phyloP scores from a whole-genome alignment of 2,329 filamentous ascomycete genomes.

The Emmonsia crescens region DNA sequence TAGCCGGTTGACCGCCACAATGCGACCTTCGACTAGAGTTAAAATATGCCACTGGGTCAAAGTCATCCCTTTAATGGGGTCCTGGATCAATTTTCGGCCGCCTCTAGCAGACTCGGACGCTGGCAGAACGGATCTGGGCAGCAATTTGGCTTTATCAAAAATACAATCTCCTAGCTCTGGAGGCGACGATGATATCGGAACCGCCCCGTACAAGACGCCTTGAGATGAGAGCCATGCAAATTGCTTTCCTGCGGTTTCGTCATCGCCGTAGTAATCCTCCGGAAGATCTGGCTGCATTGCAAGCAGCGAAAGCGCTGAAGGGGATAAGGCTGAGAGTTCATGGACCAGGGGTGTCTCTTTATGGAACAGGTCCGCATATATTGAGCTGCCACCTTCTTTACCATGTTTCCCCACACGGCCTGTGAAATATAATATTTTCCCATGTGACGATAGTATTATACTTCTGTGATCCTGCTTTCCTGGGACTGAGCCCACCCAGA shows the following conservation, averaged over 20 bases:
- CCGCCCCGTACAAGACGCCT: conserved; percentile 76
- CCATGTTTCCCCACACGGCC: conserved; percentile 64
- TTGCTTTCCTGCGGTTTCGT: conserved; percentile 39
- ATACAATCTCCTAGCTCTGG: conserved; percentile 61
- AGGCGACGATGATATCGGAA: conserved; percentile 52
- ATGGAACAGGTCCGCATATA: conserved; percentile 83
- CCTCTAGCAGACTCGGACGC: conserved; percentile 54
- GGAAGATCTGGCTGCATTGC: conserved; percentile 65
- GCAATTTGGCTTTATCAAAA: conserved; percentile 66
- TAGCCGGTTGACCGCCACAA: conserved; percentile 78
- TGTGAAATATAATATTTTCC: conserved; percentile 66
- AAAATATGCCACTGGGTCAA: conserved; percentile 92
- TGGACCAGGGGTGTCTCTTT: conserved; percentile 68
- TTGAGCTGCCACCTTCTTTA: conserved; percentile 68
- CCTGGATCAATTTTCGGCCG: conserved; percentile 54
- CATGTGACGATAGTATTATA: conserved; percentile 69
- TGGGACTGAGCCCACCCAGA: conserved; percentile 68
- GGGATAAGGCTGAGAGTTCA: conserved; percentile 52
- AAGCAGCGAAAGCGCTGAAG: conserved; percentile 53
- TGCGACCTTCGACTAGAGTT: conserved; percentile 65
- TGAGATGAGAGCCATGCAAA: conserved; percentile 88
- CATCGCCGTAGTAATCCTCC: conserved; percentile 47
- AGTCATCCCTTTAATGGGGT: conserved; percentile 67
- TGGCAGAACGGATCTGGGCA: conserved; percentile 63
- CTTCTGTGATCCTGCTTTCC: conserved; percentile 62